These are phyloP conservation scores for Podila clonocystis DNA, from an alignment of 192 early-diverging fungal genomes.

Conservation along the genomic window DNA sequence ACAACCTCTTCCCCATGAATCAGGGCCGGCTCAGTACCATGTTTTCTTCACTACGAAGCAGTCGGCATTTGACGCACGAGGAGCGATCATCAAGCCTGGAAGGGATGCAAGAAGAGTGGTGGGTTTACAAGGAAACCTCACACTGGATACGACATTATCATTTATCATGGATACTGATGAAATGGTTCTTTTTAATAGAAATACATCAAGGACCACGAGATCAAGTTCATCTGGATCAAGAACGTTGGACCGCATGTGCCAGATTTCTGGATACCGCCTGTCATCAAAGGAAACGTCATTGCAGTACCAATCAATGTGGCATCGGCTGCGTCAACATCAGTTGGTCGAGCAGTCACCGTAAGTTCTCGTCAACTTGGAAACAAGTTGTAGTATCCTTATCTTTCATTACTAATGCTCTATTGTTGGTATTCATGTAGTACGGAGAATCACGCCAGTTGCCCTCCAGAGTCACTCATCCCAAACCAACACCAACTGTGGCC, in stretches of 20 bases:
- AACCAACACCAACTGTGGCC: too few relatives aligned
- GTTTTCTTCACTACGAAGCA: neutral
- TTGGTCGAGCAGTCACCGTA: neutral
- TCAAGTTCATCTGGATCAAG: neutral
- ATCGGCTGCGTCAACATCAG: neutral
- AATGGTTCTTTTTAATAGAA: neutral
- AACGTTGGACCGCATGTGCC: neutral
- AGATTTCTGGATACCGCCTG: neutral
- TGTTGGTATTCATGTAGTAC: too few relatives aligned
- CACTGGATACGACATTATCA: too few relatives aligned
- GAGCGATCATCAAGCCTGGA: too few relatives aligned
- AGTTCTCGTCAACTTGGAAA: slow-evolving; percentile 1
- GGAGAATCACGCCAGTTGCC: too few relatives aligned
- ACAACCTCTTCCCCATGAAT: too few relatives aligned
- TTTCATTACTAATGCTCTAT: too few relatives aligned
- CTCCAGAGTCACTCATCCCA: too few relatives aligned
- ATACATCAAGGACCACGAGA: neutral
- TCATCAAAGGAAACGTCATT: slow-evolving; percentile 27
- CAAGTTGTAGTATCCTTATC: too few relatives aligned
- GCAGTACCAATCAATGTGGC: slow-evolving; percentile 31
- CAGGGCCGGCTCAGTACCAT: neutral
- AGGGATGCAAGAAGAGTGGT: too few relatives aligned
- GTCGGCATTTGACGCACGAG: neutral
- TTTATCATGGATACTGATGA: too few relatives aligned
- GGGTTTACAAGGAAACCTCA: too few relatives aligned